These are phyloP conservation scores for Podila verticillata DNA, from an alignment of 192 early-diverging fungal genomes.

Conservation along the genomic window DNA sequence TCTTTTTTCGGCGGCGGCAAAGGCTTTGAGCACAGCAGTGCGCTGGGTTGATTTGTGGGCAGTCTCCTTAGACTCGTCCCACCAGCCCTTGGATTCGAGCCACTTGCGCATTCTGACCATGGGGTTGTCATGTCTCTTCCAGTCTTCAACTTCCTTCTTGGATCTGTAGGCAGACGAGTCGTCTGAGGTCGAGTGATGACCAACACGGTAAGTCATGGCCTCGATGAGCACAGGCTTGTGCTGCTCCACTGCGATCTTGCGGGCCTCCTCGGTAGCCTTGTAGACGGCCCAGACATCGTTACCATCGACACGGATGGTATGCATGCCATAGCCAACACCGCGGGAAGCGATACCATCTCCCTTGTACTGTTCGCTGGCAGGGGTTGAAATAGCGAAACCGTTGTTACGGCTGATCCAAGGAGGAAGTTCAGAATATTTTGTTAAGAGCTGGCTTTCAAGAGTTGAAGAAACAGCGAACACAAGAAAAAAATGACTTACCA, in stretches of 20 bases:
- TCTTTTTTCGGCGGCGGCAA: constrained; percentile 84
- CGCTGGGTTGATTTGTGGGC: constrained; percentile 71
- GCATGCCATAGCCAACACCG: constrained; percentile 97
- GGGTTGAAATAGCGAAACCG: constrained; percentile 98
- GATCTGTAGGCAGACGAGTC: constrained; percentile 96
- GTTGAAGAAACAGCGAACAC: background rate
- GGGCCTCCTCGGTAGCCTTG: constrained; percentile 86
- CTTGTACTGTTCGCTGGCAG: constrained; percentile 93
- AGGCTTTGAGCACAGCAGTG: constrained; percentile 80
- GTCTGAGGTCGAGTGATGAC: constrained; percentile 98
- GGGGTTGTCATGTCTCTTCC: constrained; percentile 89
- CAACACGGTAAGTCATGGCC: constrained; percentile 97
- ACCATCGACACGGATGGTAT: constrained; percentile 96
- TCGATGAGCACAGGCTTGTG: constrained; percentile 94
- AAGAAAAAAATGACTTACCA: constrained; percentile 63
- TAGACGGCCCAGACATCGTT: constrained; percentile 99
- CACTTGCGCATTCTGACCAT: constrained; percentile 91
- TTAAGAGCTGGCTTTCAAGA: background rate
- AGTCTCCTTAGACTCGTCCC: constrained; percentile 78
- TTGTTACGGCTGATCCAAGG: constrained; percentile 85
- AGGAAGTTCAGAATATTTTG: background rate
- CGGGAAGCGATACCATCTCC: constrained; percentile 97
- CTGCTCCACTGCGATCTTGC: constrained; percentile 82
- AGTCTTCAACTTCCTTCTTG: constrained; percentile 91
- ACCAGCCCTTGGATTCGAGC: constrained; percentile 86